A percentile compares a stretch with the other conserved stretches of the same genome.
These are phyloP conservation scores for Neurospora sp. DNA, from an alignment of 495 filamentous ascomycete genomes.

Conservation along the genomic window DNA sequence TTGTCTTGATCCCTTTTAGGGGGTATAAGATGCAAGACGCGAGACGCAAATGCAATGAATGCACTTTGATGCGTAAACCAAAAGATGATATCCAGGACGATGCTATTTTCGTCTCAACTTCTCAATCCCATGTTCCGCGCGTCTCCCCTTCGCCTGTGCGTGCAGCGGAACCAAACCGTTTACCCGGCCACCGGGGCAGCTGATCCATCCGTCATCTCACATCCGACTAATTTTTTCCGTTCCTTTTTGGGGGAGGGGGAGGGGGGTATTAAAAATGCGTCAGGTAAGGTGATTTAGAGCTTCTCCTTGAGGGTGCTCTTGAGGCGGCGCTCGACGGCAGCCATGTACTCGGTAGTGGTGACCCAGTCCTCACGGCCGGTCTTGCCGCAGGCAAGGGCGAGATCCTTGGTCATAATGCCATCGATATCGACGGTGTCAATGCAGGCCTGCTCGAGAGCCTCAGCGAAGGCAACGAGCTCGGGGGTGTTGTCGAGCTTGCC, in stretches of 20 bases:
- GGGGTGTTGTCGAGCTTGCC: constrained; percentile 83
- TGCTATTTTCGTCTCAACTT: background rate
- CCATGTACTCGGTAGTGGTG: constrained; percentile 78
- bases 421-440: constrained; percentile 87
- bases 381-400: constrained; percentile 84
- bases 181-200: background rate
- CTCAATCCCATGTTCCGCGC: background rate
- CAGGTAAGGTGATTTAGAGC: constrained; percentile 22
- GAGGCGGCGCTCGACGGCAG: constrained; percentile 78
- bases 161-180: background rate
- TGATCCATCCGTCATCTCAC: background rate
- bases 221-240: background rate
- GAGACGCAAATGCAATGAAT: background rate
- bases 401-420: constrained; percentile 97
- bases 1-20: background rate
- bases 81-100: background rate
- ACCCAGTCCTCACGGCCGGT: constrained; percentile 73
- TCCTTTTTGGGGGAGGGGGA: background rate
- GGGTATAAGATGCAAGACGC: background rate
- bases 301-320: constrained; percentile 50
- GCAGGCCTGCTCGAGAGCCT: constrained; percentile 88
- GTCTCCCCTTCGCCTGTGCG: background rate
- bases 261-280: background rate
- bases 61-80: background rate
- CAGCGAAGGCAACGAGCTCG: constrained; percentile 79